Conservation (phyloP, 139 green algal genomes). For the Microglena sp. region DNA sequence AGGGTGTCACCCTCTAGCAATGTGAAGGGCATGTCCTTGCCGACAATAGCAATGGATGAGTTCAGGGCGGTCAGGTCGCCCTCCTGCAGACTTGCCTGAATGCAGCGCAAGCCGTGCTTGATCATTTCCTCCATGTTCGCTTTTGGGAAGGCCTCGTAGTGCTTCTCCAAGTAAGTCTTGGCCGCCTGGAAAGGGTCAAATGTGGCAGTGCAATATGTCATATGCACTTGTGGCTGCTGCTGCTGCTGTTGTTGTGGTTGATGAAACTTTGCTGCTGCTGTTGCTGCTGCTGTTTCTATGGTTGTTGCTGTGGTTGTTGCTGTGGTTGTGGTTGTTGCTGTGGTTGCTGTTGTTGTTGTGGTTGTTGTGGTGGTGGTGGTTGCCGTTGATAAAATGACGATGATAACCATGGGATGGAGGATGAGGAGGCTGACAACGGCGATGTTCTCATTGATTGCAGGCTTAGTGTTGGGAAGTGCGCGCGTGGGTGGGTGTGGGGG, state of each 20-base stretch:
- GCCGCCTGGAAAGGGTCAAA: constrained; percentile 52
- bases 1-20: constrained; percentile 71
- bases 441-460: too few relatives aligned
- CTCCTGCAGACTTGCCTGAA: constrained; percentile 47
- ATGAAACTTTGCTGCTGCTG: background rate
- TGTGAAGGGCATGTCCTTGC: constrained; percentile 62
- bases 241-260: too few relatives aligned
- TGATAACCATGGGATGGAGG: too few relatives aligned
- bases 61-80: constrained; percentile 80
- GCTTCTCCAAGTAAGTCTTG: constrained; percentile 94
- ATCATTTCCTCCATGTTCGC: constrained; percentile 75
- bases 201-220: background rate
- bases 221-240: background rate
- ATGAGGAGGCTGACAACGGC: too few relatives aligned
- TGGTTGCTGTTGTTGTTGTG: too few relatives aligned
- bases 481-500: too few relatives aligned
- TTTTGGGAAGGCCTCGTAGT: constrained; percentile 72
- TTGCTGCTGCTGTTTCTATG: too few relatives aligned
- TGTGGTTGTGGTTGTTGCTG: too few relatives aligned
- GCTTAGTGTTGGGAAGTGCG: too few relatives aligned
- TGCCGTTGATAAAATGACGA: too few relatives aligned
- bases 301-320: too few relatives aligned
- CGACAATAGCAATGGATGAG: constrained; percentile 71
- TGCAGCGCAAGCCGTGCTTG: constrained; percentile 60
- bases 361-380: too few relatives aligned